Percentiles rank a stretch among this genome's conserved stretches.
phyloP scores from a whole-genome alignment of 441 rosid species.

The Metrosideros polymorpha region DNA sequence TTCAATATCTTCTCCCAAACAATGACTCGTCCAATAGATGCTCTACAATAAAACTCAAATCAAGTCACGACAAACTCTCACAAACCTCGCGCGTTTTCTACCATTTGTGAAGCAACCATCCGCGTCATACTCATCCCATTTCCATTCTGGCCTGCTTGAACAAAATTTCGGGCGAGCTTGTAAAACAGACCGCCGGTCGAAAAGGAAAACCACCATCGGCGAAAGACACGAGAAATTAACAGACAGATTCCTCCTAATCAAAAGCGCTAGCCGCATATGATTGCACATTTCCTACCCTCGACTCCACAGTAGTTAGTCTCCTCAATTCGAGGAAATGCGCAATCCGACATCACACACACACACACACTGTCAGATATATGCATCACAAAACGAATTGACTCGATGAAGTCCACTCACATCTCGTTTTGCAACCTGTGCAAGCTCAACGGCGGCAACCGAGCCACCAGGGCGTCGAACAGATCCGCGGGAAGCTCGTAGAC shows the following conservation, averaged over 20 bases:
- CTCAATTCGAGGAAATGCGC: not conserved
- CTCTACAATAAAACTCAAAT: not conserved
- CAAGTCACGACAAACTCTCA: not conserved
- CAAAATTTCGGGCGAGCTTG: not conserved
- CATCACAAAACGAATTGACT: not conserved
- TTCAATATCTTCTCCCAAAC: not conserved
- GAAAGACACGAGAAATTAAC: not conserved
- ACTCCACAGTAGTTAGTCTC: not conserved
- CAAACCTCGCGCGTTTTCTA: slow-evolving; percentile 61
- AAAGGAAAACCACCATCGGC: not conserved
- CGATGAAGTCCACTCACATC: slow-evolving; percentile 30
- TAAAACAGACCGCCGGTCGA: not conserved
- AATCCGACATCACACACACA: not conserved
- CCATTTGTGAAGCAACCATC: slow-evolving; percentile 28
- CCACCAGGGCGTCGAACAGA: slow-evolving; percentile 36
- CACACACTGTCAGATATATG: no score
- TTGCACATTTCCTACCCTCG: not conserved
- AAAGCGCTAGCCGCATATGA: not conserved
- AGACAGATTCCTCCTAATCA: not conserved
- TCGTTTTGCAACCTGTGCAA: slow-evolving; percentile 51
- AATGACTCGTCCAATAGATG: not conserved
- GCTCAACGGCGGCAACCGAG: slow-evolving; percentile 55
- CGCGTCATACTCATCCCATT: slow-evolving; percentile 29
- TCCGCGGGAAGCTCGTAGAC: slow-evolving; percentile 64
- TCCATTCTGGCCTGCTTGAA: slow-evolving; percentile 42